These are phyloP conservation scores for Fusarium torreyae DNA, from an alignment of 2,329 filamentous ascomycete genomes.

Conservation along the genomic window DNA sequence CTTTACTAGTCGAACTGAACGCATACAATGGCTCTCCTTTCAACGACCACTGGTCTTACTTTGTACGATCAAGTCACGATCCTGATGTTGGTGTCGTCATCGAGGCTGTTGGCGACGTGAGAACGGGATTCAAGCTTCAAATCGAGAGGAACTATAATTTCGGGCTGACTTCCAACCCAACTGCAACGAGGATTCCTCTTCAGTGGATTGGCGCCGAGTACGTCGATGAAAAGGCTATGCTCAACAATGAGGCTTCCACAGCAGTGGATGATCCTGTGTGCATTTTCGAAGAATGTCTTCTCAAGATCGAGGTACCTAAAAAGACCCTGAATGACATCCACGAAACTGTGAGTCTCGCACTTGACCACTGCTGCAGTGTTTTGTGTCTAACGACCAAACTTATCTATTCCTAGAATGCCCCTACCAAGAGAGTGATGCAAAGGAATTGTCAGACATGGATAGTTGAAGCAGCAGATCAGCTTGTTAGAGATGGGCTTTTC, in stretches of 20 bases:
- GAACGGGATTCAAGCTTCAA: background rate
- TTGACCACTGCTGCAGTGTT: too few species aligned
- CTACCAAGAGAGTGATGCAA: background rate
- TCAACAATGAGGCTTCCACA: fast-evolving
- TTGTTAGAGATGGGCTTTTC: background rate
- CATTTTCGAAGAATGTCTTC: background rate
- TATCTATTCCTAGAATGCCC: fast-evolving
- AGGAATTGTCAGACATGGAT: slow-evolving; percentile 31
- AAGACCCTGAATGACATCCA: background rate
- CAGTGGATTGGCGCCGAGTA: background rate
- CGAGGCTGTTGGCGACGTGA: background rate
- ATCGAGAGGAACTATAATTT: background rate
- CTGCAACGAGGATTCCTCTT: fast-evolving
- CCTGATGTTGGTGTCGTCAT: background rate
- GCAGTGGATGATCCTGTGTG: fast-evolving
- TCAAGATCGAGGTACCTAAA: fast-evolving
- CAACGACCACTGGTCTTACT: background rate
- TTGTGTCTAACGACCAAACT: fast-evolving
- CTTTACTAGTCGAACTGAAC: background rate
- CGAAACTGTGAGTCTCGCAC: background rate
- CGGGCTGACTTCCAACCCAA: background rate
- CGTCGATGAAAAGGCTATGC: background rate
- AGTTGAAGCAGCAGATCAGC: slow-evolving; percentile 5
- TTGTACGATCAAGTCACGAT: background rate
- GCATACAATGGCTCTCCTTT: background rate